These are phyloP conservation scores for Neurospora africana DNA, from an alignment of 495 filamentous ascomycete species.

Conservation along the genomic window DNA sequence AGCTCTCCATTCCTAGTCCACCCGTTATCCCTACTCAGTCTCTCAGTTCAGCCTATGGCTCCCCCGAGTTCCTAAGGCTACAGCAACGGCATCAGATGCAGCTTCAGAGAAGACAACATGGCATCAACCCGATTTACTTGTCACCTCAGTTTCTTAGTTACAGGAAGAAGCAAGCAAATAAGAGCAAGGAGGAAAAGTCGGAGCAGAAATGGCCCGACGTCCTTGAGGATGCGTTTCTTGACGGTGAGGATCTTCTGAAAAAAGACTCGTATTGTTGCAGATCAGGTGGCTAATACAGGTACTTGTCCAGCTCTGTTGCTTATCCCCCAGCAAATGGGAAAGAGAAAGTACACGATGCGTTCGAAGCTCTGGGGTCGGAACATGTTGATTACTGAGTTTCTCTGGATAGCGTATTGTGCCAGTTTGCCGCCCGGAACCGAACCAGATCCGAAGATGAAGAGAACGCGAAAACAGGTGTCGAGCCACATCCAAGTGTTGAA, in stretches of 20 bases:
- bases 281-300: background rate
- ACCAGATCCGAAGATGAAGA: constrained; percentile 24
- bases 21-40: constrained; percentile 35
- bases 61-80: constrained; percentile 10
- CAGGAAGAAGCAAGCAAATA: constrained; percentile 54
- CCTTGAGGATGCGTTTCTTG: constrained; percentile 79
- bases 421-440: constrained; percentile 24
- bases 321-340: constrained; percentile 65
- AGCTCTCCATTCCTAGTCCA: constrained; percentile 27
- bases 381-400: constrained; percentile 78
- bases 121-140: constrained; percentile 41
- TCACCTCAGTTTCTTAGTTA: constrained; percentile 55
- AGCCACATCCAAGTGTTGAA: constrained; percentile 98
- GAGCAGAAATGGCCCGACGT: constrained; percentile 66
- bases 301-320: constrained; percentile 56
- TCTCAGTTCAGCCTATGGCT: constrained; percentile 25
- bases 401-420: constrained; percentile 45
- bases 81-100: constrained; percentile 15
- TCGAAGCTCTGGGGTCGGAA: constrained; percentile 76
- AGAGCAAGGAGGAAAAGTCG: constrained; percentile 37
- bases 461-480: constrained; percentile 80
- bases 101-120: constrained; percentile 13
- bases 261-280: background rate
- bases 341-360: constrained; percentile 62
- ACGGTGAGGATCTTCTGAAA: constrained; percentile 48